Percentiles rank a stretch among this genome's conserved stretches.
phyloP scores from a whole-genome alignment of 164 flowering plant genomes.

The Aristolochia californica region DNA sequence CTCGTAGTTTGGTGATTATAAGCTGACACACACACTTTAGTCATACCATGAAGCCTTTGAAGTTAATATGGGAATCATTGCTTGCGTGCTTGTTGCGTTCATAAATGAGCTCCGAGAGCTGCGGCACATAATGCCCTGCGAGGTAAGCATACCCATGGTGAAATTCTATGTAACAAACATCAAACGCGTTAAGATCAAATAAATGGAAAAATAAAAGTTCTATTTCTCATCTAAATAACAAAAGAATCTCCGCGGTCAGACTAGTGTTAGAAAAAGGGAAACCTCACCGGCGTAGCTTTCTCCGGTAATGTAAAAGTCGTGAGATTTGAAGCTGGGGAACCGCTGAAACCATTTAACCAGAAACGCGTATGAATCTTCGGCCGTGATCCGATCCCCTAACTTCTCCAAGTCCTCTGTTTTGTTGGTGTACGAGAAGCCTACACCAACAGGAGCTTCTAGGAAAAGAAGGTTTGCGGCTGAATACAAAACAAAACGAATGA shows the following conservation, averaged over 20 bases:
- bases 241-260: too few species aligned
- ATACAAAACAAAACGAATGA: neutral
- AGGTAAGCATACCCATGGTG: neutral
- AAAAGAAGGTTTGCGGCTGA: conserved; percentile 53
- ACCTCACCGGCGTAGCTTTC: conserved; percentile 54
- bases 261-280: neutral
- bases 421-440: conserved; percentile 56
- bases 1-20: too few species aligned
- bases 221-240: too few species aligned
- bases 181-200: neutral
- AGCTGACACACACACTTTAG: neutral
- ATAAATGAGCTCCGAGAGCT: conserved; percentile 44
- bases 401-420: conserved; percentile 22
- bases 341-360: conserved; percentile 41
- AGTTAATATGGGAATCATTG: conserved; percentile 30
- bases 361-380: conserved; percentile 42
- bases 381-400: conserved; percentile 41
- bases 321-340: conserved; percentile 38
- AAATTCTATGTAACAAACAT: neutral
- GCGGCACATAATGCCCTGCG: conserved; percentile 66
- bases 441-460: conserved; percentile 55
- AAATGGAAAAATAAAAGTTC: neutral
- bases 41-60: conserved; percentile 63
- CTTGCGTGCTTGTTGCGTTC: conserved; percentile 32
- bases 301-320: conserved; percentile 46